These are phyloP conservation scores for Colletotrichum sp. DNA, from an alignment of 2,329 filamentous ascomycete genomes.

Conservation along the genomic window DNA sequence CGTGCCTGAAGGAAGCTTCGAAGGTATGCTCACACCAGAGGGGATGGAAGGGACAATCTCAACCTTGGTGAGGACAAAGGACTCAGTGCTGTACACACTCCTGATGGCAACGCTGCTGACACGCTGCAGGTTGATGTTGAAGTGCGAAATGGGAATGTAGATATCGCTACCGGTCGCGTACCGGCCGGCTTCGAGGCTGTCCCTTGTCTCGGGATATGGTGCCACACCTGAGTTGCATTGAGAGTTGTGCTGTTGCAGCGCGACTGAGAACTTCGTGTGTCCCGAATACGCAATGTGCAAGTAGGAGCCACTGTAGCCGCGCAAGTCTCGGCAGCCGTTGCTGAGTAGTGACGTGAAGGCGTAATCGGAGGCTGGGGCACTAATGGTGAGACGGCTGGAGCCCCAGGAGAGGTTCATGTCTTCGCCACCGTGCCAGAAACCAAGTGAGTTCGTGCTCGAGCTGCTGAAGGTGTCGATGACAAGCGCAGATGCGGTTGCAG, in stretches of 20 bases:
- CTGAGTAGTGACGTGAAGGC: conserved; percentile 64
- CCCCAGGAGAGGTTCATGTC: conserved; percentile 60
- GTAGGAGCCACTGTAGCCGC: conserved; percentile 61
- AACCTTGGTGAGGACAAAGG: conserved; percentile 58
- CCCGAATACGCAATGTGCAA: conserved; percentile 70
- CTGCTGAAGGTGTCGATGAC: conserved; percentile 67
- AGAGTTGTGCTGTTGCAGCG: conserved; percentile 70
- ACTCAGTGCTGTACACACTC: conserved; percentile 63
- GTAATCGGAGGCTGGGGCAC: conserved; percentile 49
- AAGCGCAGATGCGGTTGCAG: conserved; percentile 50
- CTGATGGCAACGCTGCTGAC: conserved; percentile 66
- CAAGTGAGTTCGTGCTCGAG: conserved; percentile 60
- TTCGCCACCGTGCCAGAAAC: conserved; percentile 70
- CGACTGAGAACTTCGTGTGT: conserved; percentile 65
- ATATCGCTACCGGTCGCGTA: conserved; percentile 62
- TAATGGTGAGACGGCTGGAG: conserved; percentile 52
- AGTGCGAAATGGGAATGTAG: conserved; percentile 71
- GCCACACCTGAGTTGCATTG: conserved; percentile 58
- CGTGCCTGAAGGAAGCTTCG: conserved; percentile 65
- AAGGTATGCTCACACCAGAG: conserved; percentile 53
- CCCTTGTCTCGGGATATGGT: conserved; percentile 71
- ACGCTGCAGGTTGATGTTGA: conserved; percentile 63
- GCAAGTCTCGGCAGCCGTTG: conserved; percentile 49
- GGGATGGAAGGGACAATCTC: conserved; percentile 66
- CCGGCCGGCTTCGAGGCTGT: conserved; percentile 67